Conservation (phyloP, 345 rosid genomes). For the Euphorbia peplus region DNA sequence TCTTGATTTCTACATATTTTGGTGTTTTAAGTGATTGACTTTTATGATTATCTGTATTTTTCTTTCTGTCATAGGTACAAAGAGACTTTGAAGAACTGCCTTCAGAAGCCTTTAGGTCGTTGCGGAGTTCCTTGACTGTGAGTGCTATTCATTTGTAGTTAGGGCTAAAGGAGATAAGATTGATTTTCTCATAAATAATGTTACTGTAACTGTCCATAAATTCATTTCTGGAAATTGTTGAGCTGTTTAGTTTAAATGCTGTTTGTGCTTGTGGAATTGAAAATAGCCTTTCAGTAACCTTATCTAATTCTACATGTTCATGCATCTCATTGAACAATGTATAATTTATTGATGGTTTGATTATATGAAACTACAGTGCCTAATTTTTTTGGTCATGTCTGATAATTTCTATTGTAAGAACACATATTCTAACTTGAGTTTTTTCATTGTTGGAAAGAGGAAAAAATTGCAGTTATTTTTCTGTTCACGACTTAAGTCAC, state of each 20-base stretch:
- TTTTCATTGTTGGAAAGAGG: neutral
- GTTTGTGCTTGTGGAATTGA: neutral
- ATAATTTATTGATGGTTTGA: neutral
- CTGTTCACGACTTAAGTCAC: neutral
- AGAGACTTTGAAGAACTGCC: slow-evolving; percentile 98
- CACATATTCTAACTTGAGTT: neutral
- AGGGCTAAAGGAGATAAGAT: slow-evolving; percentile 10
- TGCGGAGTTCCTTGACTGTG: slow-evolving; percentile 80
- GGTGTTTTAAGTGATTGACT: neutral
- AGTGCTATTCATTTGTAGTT: slow-evolving; percentile 25
- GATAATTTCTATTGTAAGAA: neutral
- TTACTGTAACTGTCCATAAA: neutral
- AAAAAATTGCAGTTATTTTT: neutral
- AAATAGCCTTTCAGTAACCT: neutral
- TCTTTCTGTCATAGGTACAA: slow-evolving; percentile 64
- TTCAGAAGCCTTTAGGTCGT: slow-evolving; percentile 80
- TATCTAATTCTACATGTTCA: neutral
- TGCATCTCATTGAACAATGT: neutral
- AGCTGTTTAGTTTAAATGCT: neutral
- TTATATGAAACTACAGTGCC: neutral
- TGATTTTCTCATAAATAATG: neutral
- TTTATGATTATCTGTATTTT: neutral
- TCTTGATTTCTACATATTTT: neutral
- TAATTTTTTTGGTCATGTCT: neutral
- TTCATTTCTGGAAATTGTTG: neutral